Evolutionary conservation across 2,329 filamentous ascomycete species (phyloP).

Genomic region (Fusarium multiceps): DNA sequence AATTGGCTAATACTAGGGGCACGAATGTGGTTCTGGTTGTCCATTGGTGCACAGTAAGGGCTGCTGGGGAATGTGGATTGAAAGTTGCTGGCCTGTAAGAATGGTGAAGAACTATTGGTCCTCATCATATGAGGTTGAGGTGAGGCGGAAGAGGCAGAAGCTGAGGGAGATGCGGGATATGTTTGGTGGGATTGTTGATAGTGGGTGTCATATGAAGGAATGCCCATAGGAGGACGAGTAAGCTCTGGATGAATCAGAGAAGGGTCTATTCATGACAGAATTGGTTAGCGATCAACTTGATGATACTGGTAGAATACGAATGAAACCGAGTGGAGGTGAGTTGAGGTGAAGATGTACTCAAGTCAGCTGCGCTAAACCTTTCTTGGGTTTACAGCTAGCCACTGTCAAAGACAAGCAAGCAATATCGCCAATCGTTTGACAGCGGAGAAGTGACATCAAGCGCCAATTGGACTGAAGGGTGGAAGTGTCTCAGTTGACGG

Average conservation of each 20-base stretch:
- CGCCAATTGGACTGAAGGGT: slow-evolving; percentile 31
- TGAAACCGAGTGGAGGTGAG: slow-evolving; percentile 12
- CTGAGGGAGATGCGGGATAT: slow-evolving; percentile 72
- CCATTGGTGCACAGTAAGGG: slow-evolving; percentile 62
- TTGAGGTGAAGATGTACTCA: slow-evolving; percentile 17
- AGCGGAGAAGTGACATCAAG: slow-evolving; percentile 29
- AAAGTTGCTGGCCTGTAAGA: slow-evolving; percentile 66
- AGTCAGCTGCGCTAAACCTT: slow-evolving; percentile 28
- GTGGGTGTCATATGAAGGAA: slow-evolving; percentile 59
- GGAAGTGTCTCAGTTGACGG: slow-evolving; percentile 45
- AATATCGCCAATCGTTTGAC: slow-evolving; percentile 37
- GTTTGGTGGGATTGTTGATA: slow-evolving; percentile 60
- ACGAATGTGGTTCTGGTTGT: slow-evolving; percentile 60
- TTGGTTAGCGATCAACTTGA: slow-evolving; percentile 52
- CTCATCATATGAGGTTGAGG: slow-evolving; percentile 61
- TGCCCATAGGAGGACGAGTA: slow-evolving; percentile 58
- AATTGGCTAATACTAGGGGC: slow-evolving; percentile 76
- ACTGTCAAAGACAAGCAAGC: slow-evolving; percentile 39
- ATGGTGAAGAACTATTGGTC: slow-evolving; percentile 73
- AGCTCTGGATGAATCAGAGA: slow-evolving; percentile 68
- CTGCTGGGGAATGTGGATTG: slow-evolving; percentile 65
- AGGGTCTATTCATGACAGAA: slow-evolving; percentile 58
- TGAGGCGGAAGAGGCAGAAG: slow-evolving; percentile 66
- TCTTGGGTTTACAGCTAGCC: slow-evolving; percentile 39
- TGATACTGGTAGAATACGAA: background rate